Base-by-base conservation (phyloP, 2,329 filamentous ascomycete genomes). In the Colletotrichum falcatum region DNA sequence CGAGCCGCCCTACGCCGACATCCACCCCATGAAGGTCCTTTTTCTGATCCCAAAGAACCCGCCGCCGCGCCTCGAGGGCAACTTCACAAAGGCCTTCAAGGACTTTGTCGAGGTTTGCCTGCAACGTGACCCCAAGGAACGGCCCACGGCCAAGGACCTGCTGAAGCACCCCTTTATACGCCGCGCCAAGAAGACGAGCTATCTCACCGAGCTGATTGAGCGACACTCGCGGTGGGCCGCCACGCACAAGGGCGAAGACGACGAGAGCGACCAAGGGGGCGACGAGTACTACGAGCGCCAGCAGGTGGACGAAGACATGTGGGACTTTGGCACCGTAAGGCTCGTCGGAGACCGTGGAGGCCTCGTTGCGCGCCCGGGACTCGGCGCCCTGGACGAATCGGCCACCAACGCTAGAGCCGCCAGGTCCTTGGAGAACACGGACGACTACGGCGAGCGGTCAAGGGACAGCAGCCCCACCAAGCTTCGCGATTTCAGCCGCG, bases 11-110 rank as follows among this genome's bases (percentile, higher is more conserved):
- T 97, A 98, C 78, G 94, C 95, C 68, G 95, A 98, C 77, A 98
- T 98, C 59, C 95, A 98, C 81, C 95, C 95, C 37, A 98, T 98
- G 95, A 98, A 98, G 80, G 95, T 98, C 2, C 84, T 98, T 9
- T 98, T 98, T 78, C 86, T 98, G 59, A 98, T 98, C 64, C 95
- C 95, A 1, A 98, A 98, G 82, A 98, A 98, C 77, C 89, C 93
- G 0, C 93, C 95, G 1, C 96, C 95, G 1, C 86, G 89, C 33
- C 84, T 98, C 39, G 91, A 94, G 74, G 93, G 93, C 20, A 92
- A 93, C 75, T 96, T 95, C 77, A 93, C 91, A 74, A 94, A 91
- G 75, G 86, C 90, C 0, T 96, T 95, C 82, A 95, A 95, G 78
- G 93, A 95, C 63, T 95, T 95, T 76, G 87, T 95, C 64, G 92